These are phyloP conservation scores for Cicer bijugum DNA, from an alignment of 306 rosid species.

Conservation along the genomic window DNA sequence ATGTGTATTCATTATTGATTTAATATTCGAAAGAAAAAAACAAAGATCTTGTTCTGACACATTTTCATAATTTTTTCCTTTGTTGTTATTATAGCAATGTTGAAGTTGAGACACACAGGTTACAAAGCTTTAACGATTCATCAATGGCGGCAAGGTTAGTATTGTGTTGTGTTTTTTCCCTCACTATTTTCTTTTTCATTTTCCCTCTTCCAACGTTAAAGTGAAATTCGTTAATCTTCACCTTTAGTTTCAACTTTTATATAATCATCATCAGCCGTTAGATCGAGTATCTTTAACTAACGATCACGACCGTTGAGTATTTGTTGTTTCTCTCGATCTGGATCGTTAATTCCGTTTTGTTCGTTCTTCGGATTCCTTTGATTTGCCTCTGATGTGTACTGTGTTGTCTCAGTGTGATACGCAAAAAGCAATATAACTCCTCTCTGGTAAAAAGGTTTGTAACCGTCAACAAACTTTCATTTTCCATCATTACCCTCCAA, in stretches of 20 bases:
- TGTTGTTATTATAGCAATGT: conserved; percentile 52
- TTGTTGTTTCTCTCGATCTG: conserved; percentile 59
- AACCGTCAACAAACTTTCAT: conserved; percentile 41
- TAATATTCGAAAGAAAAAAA: conserved; percentile 5
- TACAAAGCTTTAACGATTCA: conserved; percentile 73
- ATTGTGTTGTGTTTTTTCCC: background rate
- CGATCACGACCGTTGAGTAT: conserved; percentile 58
- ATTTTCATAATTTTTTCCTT: background rate
- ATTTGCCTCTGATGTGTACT: background rate
- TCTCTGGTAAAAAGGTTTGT: conserved; percentile 8
- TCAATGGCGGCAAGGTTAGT: conserved; percentile 81
- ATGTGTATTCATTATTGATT: background rate
- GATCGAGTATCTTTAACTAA: conserved; percentile 42
- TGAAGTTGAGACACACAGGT: conserved; percentile 49
- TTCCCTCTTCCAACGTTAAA: conserved; percentile 40
- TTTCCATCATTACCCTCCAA: conserved; percentile 50
- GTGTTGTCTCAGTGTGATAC: background rate
- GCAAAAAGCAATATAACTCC: conserved; percentile 31
- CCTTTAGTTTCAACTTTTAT: conserved; percentile 38
- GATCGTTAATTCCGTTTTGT: conserved; percentile 71
- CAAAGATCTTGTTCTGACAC: conserved; percentile 33
- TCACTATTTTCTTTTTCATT: background rate
- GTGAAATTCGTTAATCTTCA: conserved; percentile 36
- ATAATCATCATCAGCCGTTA: conserved; percentile 39
- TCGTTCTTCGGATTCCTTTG: conserved; percentile 58